Percentiles rank a stretch among this genome's conserved stretches.
Conservation (phyloP, 129 eudicot species). For the Logfia minima region DNA sequence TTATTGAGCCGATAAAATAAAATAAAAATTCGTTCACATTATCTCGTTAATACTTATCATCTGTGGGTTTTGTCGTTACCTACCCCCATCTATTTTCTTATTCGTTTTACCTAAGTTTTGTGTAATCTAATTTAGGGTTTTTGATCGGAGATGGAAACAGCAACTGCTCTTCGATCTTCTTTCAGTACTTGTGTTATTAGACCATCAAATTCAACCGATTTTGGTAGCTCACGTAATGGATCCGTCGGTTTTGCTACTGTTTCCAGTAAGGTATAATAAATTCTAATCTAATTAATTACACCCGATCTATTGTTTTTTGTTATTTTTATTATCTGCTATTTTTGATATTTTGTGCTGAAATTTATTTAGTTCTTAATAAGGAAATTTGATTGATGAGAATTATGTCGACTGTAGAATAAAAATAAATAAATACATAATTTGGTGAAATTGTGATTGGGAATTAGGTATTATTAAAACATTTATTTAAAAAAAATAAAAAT, state of each 20-base stretch:
- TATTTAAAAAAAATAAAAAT: too few relatives aligned
- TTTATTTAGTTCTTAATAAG: not conserved
- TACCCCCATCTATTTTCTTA: slow-evolving; percentile 3
- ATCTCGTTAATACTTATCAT: not conserved
- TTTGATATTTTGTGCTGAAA: not conserved
- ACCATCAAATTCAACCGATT: slow-evolving; percentile 26
- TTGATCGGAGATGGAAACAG: slow-evolving; percentile 58
- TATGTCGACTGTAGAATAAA: not conserved
- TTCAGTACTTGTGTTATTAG: slow-evolving; percentile 28
- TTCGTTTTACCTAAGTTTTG: not conserved
- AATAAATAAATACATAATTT: not conserved
- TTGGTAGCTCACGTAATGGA: slow-evolving; percentile 31
- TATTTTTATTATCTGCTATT: not conserved
- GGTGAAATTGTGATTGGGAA: not conserved
- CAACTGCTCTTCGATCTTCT: slow-evolving; percentile 59
- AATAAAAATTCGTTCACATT: not conserved
- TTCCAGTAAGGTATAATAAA: slow-evolving; percentile 40
- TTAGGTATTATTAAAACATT: not conserved
- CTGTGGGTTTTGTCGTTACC: not conserved
- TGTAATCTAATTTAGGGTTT: slow-evolving; percentile 9
- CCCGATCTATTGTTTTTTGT: not conserved
- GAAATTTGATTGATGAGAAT: not conserved
- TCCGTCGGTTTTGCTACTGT: slow-evolving; percentile 31
- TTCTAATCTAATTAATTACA: not conserved
- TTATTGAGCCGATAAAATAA: not conserved